Percentiles rank a stretch among this genome's conserved stretches.
These are phyloP conservation scores for Chondrus crispus DNA, from an alignment of 23 red algal genomes.

Conservation along the genomic window DNA sequence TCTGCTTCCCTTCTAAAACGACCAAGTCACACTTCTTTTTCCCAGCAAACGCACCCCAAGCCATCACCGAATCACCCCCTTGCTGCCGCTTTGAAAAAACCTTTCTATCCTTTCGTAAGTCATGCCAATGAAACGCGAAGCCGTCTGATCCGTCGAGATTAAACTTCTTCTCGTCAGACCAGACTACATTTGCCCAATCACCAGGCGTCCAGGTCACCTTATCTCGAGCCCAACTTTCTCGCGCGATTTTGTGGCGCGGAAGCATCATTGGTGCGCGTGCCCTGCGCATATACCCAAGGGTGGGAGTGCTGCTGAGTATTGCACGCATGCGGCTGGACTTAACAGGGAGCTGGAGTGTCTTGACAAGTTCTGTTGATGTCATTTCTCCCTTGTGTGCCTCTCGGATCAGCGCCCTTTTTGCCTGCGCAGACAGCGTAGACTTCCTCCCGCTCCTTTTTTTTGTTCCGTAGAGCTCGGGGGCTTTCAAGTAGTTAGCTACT, in stretches of 20 bases:
- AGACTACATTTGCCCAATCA: neutral
- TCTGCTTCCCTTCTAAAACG: neutral
- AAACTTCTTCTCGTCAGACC: slow-evolving; percentile 46
- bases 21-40: neutral
- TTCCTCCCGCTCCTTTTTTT: no score
- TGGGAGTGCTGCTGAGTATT: neutral
- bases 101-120: neutral
- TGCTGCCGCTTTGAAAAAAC: neutral
- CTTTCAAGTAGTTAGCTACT: no score
- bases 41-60: neutral
- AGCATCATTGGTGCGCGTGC: neutral
- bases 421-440: neutral
- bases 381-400: neutral
- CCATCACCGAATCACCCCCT: neutral
- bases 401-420: neutral
- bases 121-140: slow-evolving; percentile 7
- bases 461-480: no score
- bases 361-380: neutral
- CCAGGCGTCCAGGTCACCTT: neutral
- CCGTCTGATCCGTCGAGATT: slow-evolving; percentile 23
- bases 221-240: neutral
- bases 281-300: neutral
- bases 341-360: neutral
- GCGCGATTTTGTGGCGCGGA: neutral
- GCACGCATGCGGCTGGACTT: neutral